Evolutionary conservation across 345 rosid genomes (phyloP), one percentile per base, ranked within the genome.

Genomic region (Gossypium longicalyx): DNA sequence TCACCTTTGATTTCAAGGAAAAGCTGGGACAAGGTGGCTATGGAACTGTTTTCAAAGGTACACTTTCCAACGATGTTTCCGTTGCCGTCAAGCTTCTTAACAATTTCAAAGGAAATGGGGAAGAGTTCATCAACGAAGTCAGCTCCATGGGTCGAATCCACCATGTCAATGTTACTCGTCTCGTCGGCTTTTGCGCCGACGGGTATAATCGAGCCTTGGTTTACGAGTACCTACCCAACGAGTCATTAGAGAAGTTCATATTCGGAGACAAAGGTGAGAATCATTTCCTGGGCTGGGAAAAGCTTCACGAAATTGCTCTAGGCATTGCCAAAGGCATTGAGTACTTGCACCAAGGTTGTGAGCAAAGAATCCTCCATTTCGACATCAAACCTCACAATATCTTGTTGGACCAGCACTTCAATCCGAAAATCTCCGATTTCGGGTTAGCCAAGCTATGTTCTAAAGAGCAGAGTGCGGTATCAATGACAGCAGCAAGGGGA

Each of bases 361-460:
- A 72, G 54, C 75, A 72, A 43, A 27, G 65, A 34, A 71, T 77
- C 69, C 75, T 77, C 47, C 79, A 77, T 77, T 60, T 77, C 2
- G 79, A 77, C 57, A 77, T 77, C 41, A 77, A 73, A 44, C 76
- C 76, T 15, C 76, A 73, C 29, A 73, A 73, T 7, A 47, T 73
- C 49, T 47, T 73, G 61, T 70, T 76, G 19, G 75, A 70, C 7
- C 29, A 70, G 43, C 60, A 59, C 65, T 70, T 76, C 52, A 47
- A 34, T 19, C 82, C 79, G 1, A 79, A 79, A 17, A 70, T 79
- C 15, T 70, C 82, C 0, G 79, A 79, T 75, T 75, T 79, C 11
- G 82, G 82, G 20, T 45, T 75, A n/a, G 78, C 82, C 48, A 75
- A 79, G 69, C 3, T 79, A 48, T 75, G 72, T 57, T 41, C 72